These are phyloP conservation scores for Begonia fuchsioides DNA, from an alignment of 306 rosid species.

Conservation along the genomic window DNA sequence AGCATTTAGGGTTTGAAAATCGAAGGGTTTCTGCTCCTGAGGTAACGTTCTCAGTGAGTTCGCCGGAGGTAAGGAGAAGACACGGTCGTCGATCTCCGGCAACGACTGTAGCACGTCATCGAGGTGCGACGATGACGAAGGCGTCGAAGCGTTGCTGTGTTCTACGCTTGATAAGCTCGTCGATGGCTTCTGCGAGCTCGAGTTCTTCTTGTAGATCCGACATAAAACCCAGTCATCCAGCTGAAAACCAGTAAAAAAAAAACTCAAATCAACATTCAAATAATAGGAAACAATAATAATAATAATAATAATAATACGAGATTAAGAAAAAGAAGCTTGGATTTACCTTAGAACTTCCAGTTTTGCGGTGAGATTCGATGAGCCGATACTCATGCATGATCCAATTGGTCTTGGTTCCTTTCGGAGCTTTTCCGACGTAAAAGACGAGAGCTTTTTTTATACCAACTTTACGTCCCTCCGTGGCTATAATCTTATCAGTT, in stretches of 20 bases:
- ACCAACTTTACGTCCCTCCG: too few relatives aligned
- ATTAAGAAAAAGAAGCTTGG: slow-evolving; percentile 9
- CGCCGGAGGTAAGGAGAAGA: slow-evolving; percentile 34
- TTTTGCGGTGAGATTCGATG: slow-evolving; percentile 37
- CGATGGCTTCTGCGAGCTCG: slow-evolving; percentile 23
- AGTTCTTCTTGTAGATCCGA: slow-evolving; percentile 64
- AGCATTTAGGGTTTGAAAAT: neutral
- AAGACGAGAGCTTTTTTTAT: too few relatives aligned
- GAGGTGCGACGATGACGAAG: slow-evolving; percentile 43
- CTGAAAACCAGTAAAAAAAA: too few relatives aligned
- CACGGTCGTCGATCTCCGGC: slow-evolving; percentile 37
- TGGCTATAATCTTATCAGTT: too few relatives aligned
- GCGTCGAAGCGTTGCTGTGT: slow-evolving; percentile 35
- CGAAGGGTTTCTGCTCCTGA: slow-evolving; percentile 34
- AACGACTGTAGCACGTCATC: slow-evolving; percentile 53
- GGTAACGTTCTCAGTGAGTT: slow-evolving; percentile 28
- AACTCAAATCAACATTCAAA: too few relatives aligned
- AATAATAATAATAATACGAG: too few relatives aligned
- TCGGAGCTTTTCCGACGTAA: slow-evolving; percentile 99
- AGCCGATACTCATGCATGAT: slow-evolving; percentile 98
- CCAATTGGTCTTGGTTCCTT: slow-evolving; percentile 91
- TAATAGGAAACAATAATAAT: too few relatives aligned
- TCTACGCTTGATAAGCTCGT: too few relatives aligned
- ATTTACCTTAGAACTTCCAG: slow-evolving; percentile 57
- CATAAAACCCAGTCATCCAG: too few relatives aligned